These are phyloP conservation scores for Brasilioporus rufonigricans DNA, from an alignment of 768 basidiomycete species.

Conservation along the genomic window DNA sequence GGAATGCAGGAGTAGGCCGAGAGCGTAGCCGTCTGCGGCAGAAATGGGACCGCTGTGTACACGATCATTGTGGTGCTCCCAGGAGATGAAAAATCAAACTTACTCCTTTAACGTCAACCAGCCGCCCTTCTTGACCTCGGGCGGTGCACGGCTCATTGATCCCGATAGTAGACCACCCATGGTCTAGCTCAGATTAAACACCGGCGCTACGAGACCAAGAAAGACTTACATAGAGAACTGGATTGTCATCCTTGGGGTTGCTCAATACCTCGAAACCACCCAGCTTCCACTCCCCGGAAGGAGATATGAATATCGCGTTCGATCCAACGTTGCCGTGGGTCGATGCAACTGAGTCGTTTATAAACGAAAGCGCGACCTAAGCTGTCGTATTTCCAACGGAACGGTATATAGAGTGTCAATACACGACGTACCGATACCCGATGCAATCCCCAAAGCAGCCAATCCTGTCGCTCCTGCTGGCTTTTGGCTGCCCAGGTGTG, in stretches of 20 bases:
- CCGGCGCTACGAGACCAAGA: constrained; percentile 1
- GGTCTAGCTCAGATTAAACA: constrained; percentile 44
- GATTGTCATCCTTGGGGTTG: constrained; percentile 72
- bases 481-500: constrained; percentile 60
- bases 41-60: constrained; percentile 46
- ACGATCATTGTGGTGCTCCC: background rate
- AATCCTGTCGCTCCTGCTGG: constrained; percentile 74
- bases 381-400: background rate
- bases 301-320: constrained; percentile 85
- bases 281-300: constrained; percentile 94
- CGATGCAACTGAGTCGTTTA: constrained; percentile 80
- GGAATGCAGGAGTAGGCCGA: constrained; percentile 81
- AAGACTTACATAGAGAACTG: constrained; percentile 73
- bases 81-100: constrained; percentile 14
- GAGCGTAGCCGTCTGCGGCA: constrained; percentile 80
- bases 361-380: constrained; percentile 84
- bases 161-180: constrained; percentile 65
- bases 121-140: constrained; percentile 87
- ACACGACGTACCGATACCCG: constrained; percentile 66
- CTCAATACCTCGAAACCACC: constrained; percentile 93
- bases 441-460: constrained; percentile 92
- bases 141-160: constrained; percentile 60
- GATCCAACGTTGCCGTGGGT: constrained; percentile 79
- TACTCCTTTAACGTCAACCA: constrained; percentile 86
- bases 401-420: background rate